A percentile compares a stretch with the other conserved stretches of the same genome.
phyloP scores from a whole-genome alignment of 495 filamentous ascomycete genomes.

The Sporormia fimetaria region DNA sequence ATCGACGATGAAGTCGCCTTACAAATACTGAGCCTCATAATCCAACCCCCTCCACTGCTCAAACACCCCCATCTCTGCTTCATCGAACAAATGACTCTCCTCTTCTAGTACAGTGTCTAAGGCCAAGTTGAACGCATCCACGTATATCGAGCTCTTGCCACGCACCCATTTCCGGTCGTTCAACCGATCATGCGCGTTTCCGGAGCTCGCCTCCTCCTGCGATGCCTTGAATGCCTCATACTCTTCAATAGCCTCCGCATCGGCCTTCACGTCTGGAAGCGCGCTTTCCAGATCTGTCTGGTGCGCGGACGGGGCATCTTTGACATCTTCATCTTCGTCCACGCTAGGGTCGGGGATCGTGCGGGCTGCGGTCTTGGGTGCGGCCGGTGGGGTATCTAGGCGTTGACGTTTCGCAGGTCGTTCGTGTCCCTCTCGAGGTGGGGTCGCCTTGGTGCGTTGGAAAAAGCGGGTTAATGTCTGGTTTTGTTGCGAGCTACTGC shows the following conservation, averaged over 20 bases:
- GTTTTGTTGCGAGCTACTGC: too few species aligned
- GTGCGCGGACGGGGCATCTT: slow-evolving; percentile 27
- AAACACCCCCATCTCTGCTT: slow-evolving; percentile 69
- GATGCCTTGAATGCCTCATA: slow-evolving; percentile 54
- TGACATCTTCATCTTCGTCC: slow-evolving; percentile 21
- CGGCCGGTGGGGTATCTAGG: too few species aligned
- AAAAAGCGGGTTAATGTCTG: too few species aligned
- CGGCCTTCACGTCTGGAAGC: slow-evolving; percentile 54
- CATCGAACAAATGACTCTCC: slow-evolving; percentile 77
- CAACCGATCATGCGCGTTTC: slow-evolving; percentile 39
- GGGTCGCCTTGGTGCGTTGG: too few species aligned
- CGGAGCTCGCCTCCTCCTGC: slow-evolving; percentile 24
- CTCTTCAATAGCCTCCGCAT: slow-evolving; percentile 63
- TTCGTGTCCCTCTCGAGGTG: too few species aligned
- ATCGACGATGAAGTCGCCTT: slow-evolving; percentile 30
- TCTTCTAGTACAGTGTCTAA: slow-evolving; percentile 84
- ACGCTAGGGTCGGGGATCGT: too few species aligned
- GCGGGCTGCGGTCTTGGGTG: too few species aligned
- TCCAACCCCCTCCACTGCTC: slow-evolving; percentile 56
- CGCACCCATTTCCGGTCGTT: slow-evolving; percentile 47
- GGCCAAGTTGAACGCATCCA: slow-evolving; percentile 92
- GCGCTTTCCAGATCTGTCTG: slow-evolving; percentile 69
- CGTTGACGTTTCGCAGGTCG: too few species aligned
- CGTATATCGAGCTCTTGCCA: slow-evolving; percentile 79
- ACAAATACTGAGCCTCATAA: slow-evolving; percentile 91